Conservation (phyloP, 768 basidiomycete genomes). For the Astraeus odoratus region DNA sequence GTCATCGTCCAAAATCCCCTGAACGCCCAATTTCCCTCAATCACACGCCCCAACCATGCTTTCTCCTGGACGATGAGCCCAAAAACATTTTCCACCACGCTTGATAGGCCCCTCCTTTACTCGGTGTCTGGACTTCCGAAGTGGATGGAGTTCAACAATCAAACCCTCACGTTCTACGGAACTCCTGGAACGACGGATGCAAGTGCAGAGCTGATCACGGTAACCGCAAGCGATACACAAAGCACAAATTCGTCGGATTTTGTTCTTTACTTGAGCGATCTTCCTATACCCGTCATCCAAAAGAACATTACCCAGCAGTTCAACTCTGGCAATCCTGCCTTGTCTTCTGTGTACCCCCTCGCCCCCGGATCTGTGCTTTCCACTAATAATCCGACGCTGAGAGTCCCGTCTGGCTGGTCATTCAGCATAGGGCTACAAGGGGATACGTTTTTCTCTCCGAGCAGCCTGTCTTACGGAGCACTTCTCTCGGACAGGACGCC, state of each 20-base stretch:
- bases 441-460: slow-evolving; percentile 47
- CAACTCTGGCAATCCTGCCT: slow-evolving; percentile 46
- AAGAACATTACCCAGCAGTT: slow-evolving; percentile 56
- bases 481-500: slow-evolving; percentile 58
- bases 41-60: slow-evolving; percentile 59
- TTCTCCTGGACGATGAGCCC: slow-evolving; percentile 68
- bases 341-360: slow-evolving; percentile 73
- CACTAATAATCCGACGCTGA: slow-evolving; percentile 46
- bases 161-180: slow-evolving; percentile 57
- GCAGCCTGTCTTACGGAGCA: slow-evolving; percentile 56
- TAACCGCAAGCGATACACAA: slow-evolving; percentile 54
- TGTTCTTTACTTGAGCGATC: slow-evolving; percentile 49
- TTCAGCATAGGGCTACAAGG: slow-evolving; percentile 83
- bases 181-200: slow-evolving; percentile 57
- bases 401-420: slow-evolving; percentile 79
- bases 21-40: slow-evolving; percentile 65
- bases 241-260: slow-evolving; percentile 47
- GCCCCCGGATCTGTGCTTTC: slow-evolving; percentile 51
- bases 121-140: slow-evolving; percentile 51
- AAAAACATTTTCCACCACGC: slow-evolving; percentile 53
- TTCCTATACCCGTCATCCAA: slow-evolving; percentile 46
- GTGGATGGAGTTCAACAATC: slow-evolving; percentile 74
- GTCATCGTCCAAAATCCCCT: slow-evolving; percentile 54
- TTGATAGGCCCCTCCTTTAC: slow-evolving; percentile 41
- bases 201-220: slow-evolving; percentile 51